Percentiles rank a stretch among this genome's conserved stretches.
Evolutionary conservation across 768 basidiomycete species (phyloP).

Genomic region (Pulveroboletus sp.): DNA sequence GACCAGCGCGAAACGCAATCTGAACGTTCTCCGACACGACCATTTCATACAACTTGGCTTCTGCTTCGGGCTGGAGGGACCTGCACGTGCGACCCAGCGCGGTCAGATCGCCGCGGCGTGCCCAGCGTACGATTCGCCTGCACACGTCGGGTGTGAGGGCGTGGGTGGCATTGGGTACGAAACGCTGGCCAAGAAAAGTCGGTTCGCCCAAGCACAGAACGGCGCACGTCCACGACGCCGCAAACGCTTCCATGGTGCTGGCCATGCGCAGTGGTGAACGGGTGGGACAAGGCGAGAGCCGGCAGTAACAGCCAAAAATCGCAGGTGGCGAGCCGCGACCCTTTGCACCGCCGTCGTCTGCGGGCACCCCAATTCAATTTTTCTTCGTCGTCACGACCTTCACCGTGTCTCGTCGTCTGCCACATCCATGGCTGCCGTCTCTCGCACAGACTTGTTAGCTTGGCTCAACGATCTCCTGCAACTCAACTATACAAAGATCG

Average conservation of each 20-base stretch:
- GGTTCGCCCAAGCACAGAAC: not conserved
- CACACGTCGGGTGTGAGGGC: conserved; percentile 41
- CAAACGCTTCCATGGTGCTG: not conserved
- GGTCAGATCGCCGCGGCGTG: conserved; percentile 34
- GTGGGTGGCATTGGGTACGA: conserved; percentile 13
- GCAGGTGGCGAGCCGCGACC: conserved; percentile 9
- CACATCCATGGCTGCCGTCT: conserved; percentile 51
- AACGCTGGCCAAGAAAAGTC: not conserved
- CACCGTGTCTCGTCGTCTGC: conserved; percentile 11
- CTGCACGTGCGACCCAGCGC: conserved; percentile 44
- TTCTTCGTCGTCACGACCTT: conserved; percentile 4
- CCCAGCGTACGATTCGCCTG: conserved; percentile 36
- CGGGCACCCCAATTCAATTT: no score
- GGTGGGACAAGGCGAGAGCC: not conserved
- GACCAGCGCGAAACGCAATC: conserved; percentile 35
- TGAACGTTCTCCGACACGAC: conserved; percentile 37
- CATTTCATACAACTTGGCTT: conserved; percentile 41
- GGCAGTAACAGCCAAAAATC: not conserved
- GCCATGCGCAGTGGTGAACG: not conserved
- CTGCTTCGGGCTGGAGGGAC: conserved; percentile 45
- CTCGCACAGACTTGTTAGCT: conserved; percentile 79
- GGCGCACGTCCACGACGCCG: not conserved
- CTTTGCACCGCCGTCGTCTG: not conserved
- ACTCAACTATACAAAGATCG: conserved; percentile 87
- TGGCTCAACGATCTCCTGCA: conserved; percentile 96